phyloP scores from a whole-genome alignment of 345 rosid species.

The Citrus cavaleriei region DNA sequence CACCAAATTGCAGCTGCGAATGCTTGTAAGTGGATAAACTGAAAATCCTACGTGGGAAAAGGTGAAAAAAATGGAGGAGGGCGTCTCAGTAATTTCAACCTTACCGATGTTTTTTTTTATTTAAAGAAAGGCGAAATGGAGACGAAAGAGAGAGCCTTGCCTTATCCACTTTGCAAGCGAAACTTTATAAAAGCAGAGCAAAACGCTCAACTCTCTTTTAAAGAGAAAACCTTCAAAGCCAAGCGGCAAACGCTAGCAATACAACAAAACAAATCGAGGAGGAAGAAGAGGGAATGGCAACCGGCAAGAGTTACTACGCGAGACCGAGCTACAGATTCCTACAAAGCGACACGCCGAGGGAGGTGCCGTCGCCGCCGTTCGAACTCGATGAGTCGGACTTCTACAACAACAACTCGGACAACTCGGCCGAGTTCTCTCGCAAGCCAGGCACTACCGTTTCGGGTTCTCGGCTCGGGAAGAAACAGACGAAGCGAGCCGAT shows the following conservation, averaged over 20 bases:
- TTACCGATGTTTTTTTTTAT: not conserved
- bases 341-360: conserved; percentile 39
- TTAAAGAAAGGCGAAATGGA: not conserved
- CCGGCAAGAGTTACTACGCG: conserved; percentile 61
- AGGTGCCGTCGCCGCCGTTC: conserved; percentile 37
- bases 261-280: not conserved
- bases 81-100: conserved; percentile 18
- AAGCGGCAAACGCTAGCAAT: not conserved
- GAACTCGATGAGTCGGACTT: conserved; percentile 93
- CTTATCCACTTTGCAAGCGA: conserved; percentile 53
- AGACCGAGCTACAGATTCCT: conserved; percentile 66
- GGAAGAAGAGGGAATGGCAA: conserved; percentile 45
- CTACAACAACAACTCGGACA: conserved; percentile 31
- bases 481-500: conserved; percentile 18
- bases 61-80: not conserved
- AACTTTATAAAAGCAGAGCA: conserved; percentile 52
- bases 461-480: conserved; percentile 33
- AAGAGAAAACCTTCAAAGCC: not conserved
- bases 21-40: not conserved
- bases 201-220: not conserved
- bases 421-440: conserved; percentile 53
- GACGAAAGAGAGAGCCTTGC: not conserved
- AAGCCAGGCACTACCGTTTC: conserved; percentile 20
- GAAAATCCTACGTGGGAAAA: conserved; percentile 13
- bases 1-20: not conserved